Evolutionary conservation across 2,329 filamentous ascomycete species (phyloP).

Genomic region (Beauveria sp.): DNA sequence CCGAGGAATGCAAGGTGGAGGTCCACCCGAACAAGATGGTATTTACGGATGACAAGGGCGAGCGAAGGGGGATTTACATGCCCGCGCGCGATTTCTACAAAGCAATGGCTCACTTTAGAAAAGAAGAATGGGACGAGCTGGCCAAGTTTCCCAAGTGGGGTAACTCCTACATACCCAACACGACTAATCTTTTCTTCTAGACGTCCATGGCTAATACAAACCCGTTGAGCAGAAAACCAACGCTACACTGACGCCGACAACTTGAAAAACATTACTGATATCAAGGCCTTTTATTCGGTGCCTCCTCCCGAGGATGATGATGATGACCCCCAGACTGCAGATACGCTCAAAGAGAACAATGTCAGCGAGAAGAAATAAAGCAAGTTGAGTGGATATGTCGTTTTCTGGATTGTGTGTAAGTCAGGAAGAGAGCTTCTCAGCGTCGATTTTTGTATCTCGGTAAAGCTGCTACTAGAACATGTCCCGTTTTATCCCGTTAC

Average conservation of each 20-base stretch:
- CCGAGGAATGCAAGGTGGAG: not conserved
- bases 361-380: not conserved
- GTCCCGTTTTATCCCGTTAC: too few relatives aligned
- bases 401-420: too few relatives aligned
- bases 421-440: too few relatives aligned
- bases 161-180: too few relatives aligned
- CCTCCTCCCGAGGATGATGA: not conserved
- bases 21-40: not conserved
- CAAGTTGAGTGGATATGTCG: too few relatives aligned
- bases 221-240: not conserved
- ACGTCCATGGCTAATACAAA: not conserved
- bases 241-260: not conserved
- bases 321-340: not conserved
- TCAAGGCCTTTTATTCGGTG: not conserved
- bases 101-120: not conserved
- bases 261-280: not conserved
- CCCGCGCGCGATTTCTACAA: not conserved
- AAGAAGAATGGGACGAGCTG: not conserved
- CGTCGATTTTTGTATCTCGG: too few relatives aligned
- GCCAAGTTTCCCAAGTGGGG: too few relatives aligned
- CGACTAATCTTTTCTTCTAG: not conserved
- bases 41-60: not conserved
- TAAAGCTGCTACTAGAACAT: too few relatives aligned
- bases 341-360: not conserved
- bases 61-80: not conserved